These are phyloP conservation scores for Tulasnella sp. DNA, from an alignment of 768 basidiomycete species.

Conservation along the genomic window DNA sequence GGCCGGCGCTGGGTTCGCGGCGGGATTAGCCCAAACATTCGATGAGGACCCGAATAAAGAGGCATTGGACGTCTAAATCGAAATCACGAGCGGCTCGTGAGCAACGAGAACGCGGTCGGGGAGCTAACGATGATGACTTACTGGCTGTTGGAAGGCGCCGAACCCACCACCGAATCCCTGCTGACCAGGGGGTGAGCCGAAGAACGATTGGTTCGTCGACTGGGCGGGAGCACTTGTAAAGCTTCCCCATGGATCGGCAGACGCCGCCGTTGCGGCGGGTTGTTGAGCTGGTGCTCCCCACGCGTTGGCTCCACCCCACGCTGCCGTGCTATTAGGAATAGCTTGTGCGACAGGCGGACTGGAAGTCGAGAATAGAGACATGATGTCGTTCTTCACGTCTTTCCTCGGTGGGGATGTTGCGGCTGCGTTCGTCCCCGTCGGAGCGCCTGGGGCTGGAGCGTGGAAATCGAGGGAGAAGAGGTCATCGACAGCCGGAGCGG, in stretches of 20 bases:
- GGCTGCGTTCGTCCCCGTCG: slow-evolving; percentile 28
- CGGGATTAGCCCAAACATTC: background rate
- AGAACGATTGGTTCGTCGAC: background rate
- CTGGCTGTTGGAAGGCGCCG: background rate
- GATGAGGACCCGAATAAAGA: background rate
- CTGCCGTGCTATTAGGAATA: slow-evolving; percentile 40
- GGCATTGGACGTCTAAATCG: background rate
- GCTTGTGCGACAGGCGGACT: slow-evolving; percentile 30
- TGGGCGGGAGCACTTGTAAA: slow-evolving; percentile 1
- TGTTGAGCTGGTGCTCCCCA: slow-evolving; percentile 32
- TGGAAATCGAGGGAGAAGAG: slow-evolving; percentile 85
- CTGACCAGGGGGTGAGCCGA: background rate
- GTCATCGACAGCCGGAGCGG: slow-evolving; percentile 45
- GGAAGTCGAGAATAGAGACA: slow-evolving; percentile 64
- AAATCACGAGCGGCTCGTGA: background rate
- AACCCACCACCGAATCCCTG: background rate
- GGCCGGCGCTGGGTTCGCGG: background rate
- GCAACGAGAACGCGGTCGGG: background rate
- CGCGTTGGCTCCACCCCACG: slow-evolving; percentile 62
- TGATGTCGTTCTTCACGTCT: slow-evolving; percentile 76
- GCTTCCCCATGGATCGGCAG: slow-evolving; percentile 17
- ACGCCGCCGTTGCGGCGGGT: slow-evolving; percentile 26
- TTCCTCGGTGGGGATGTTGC: slow-evolving; percentile 40
- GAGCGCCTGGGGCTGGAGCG: slow-evolving; percentile 36
- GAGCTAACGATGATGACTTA: background rate